A percentile compares a stretch with the other conserved stretches of the same genome.
Conservation (phyloP, 1,284 basidiomycete genomes). For the Stereum hirsutum region DNA sequence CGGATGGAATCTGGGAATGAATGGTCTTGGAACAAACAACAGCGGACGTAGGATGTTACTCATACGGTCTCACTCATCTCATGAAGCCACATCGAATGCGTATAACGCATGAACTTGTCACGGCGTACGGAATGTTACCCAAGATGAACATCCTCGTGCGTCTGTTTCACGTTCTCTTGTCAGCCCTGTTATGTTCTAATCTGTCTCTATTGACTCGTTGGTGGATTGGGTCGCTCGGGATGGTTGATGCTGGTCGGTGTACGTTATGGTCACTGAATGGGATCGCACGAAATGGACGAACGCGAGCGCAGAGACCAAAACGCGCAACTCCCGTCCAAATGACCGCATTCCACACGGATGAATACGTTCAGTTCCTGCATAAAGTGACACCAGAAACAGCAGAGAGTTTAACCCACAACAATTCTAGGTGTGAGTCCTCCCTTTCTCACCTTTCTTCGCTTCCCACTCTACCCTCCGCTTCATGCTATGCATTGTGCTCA, state of each 20-base stretch:
- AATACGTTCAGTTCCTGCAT: slow-evolving; percentile 89
- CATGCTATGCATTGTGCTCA: too few species aligned
- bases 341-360: slow-evolving; percentile 95
- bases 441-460: not conserved
- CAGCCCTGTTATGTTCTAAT: not conserved
- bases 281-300: too few species aligned
- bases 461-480: too few species aligned
- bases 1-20: too few species aligned
- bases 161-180: slow-evolving; percentile 8
- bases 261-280: too few species aligned
- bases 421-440: slow-evolving; percentile 77
- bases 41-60: slow-evolving; percentile 78
- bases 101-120: slow-evolving; percentile 88
- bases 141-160: slow-evolving; percentile 87
- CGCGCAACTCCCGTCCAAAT: slow-evolving; percentile 78
- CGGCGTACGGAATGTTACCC: slow-evolving; percentile 83
- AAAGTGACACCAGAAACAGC: slow-evolving; percentile 85
- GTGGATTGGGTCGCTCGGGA: too few species aligned
- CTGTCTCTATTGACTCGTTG: too few species aligned
- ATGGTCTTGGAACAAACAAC: too few species aligned
- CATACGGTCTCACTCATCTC: slow-evolving; percentile 82
- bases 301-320: slow-evolving; percentile 78
- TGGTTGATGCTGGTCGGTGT: too few species aligned
- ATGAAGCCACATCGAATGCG: slow-evolving; percentile 96
- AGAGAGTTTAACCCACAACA: slow-evolving; percentile 77